Evolutionary conservation across 139 green algal genomes (phyloP).

Genomic region (Volvox africanus): DNA sequence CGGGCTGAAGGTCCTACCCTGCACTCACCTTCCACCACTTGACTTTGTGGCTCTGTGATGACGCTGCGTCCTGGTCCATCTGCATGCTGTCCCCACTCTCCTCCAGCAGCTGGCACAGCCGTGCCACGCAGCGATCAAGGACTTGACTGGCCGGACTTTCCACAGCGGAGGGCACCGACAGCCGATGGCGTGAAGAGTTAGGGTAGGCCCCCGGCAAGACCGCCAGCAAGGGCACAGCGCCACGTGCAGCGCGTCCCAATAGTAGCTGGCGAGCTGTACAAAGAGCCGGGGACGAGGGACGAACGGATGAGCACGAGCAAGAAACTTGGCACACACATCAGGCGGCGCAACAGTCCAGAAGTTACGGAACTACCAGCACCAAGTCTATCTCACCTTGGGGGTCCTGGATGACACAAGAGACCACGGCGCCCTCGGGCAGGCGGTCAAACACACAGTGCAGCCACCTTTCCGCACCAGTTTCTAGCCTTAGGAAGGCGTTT

Average conservation of each 20-base stretch:
- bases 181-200: neutral
- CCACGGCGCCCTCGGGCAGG: neutral
- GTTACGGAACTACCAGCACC: neutral
- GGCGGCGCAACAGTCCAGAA: too few relatives aligned
- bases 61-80: slow-evolving; percentile 27
- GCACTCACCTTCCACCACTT: slow-evolving; percentile 62
- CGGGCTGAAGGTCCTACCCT: too few relatives aligned
- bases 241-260: slow-evolving; percentile 26
- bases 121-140: slow-evolving; percentile 35
- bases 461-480: slow-evolving; percentile 1
- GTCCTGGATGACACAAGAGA: neutral
- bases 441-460: neutral
- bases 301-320: neutral
- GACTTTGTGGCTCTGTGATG: slow-evolving; percentile 43
- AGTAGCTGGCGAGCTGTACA: slow-evolving; percentile 31
- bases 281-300: neutral
- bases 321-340: too few relatives aligned
- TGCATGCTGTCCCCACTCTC: slow-evolving; percentile 76
- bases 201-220: slow-evolving; percentile 4
- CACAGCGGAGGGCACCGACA: neutral
- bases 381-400: neutral
- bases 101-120: slow-evolving; percentile 65
- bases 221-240: slow-evolving; percentile 51
- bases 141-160: neutral
- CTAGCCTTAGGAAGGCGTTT: neutral